A percentile compares a stretch with the other conserved stretches of the same genome.
These are phyloP conservation scores for Glaciozyma antarctica DNA, from an alignment of 768 basidiomycete species.

Conservation along the genomic window DNA sequence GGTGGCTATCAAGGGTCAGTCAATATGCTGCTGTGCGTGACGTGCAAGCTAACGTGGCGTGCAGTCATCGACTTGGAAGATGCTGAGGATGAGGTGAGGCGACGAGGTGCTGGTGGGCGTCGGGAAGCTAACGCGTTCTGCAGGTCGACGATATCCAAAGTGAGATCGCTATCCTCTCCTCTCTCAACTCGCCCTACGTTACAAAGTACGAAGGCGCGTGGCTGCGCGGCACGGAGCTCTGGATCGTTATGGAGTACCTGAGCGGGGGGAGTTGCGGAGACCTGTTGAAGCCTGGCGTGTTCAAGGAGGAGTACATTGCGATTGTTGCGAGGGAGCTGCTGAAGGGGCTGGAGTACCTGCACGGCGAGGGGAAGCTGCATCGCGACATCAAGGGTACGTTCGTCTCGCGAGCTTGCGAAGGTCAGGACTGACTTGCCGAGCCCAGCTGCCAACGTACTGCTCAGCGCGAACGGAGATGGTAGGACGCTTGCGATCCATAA, in stretches of 20 bases:
- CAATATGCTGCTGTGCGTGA: neutral
- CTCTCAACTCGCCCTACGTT: conserved; percentile 89
- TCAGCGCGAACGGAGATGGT: conserved; percentile 75
- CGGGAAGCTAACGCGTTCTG: too few relatives aligned
- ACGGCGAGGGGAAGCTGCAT: conserved; percentile 91
- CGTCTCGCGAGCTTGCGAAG: too few relatives aligned
- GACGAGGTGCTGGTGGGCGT: too few relatives aligned
- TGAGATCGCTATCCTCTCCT: conserved; percentile 94
- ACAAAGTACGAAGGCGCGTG: conserved; percentile 93
- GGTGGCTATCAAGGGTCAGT: conserved; percentile 75
- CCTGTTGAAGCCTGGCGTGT: conserved; percentile 83
- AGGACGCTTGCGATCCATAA: neutral
- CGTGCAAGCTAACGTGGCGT: neutral
- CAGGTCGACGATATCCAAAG: conserved; percentile 72
- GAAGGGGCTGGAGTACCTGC: conserved; percentile 86
- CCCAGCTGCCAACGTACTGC: conserved; percentile 82
- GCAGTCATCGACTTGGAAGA: conserved; percentile 95
- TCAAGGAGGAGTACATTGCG: conserved; percentile 96
- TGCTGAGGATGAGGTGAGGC: conserved; percentile 82
- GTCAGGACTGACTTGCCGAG: neutral
- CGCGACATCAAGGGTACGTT: conserved; percentile 91
- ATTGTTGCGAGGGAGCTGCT: conserved; percentile 89
- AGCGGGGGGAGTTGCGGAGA: conserved; percentile 89
- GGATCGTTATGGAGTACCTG: conserved; percentile 81
- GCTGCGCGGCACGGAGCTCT: conserved; percentile 88